Percentiles rank a stretch among this genome's conserved stretches.
These are phyloP conservation scores for Mortierella antarctica DNA, from an alignment of 192 early-diverging fungal species.

Conservation along the genomic window DNA sequence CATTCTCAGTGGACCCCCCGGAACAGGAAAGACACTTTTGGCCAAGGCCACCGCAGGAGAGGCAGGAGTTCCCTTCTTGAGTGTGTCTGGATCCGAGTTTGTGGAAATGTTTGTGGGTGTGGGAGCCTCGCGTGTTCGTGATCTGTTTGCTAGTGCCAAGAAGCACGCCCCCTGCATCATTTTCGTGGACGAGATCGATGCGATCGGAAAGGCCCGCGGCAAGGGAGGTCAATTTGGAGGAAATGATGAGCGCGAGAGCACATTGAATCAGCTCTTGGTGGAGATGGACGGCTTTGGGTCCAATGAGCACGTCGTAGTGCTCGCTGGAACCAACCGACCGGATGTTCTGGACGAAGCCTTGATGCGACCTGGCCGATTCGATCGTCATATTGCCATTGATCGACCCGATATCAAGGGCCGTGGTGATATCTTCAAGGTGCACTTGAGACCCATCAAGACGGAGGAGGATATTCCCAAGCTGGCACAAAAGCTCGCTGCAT, in stretches of 20 bases:
- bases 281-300: conserved; percentile 99
- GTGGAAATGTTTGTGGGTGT: conserved; percentile 99
- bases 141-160: conserved; percentile 97
- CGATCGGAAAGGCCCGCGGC: conserved; percentile 98
- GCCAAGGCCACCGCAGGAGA: conserved; percentile 99
- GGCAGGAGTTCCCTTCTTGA: conserved; percentile 97
- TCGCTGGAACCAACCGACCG: conserved; percentile 98
- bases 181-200: conserved; percentile 99
- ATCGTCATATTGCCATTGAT: conserved; percentile 98
- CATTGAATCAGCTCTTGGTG: conserved; percentile 98
- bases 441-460: conserved; percentile 93
- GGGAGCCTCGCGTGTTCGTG: conserved; percentile 92
- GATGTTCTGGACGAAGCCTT: conserved; percentile 98
- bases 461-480: conserved; percentile 83
- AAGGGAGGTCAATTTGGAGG: conserved; percentile 89
- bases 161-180: conserved; percentile 99
- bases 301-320: conserved; percentile 91
- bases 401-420: conserved; percentile 97
- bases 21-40: conserved; percentile 97
- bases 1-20: conserved; percentile 92
- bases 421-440: conserved; percentile 95
- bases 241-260: conserved; percentile 98
- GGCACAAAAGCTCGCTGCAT: conserved; percentile 88
- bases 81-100: conserved; percentile 99
- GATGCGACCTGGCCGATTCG: conserved; percentile 97